Evolutionary conservation across 495 filamentous ascomycete genomes (phyloP).

Genomic region (Xylaria scruposa): DNA sequence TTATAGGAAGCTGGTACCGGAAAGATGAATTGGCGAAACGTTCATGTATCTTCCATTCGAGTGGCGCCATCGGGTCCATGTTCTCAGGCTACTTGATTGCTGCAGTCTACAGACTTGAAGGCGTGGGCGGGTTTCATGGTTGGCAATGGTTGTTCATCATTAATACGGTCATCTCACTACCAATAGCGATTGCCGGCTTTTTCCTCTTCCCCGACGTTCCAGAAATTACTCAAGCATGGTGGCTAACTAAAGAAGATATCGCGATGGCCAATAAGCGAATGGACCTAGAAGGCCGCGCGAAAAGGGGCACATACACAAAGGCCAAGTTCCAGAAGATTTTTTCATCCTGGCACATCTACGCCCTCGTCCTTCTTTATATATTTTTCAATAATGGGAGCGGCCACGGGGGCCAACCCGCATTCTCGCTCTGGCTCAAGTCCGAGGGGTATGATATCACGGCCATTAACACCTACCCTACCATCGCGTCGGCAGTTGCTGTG

Average conservation of each 20-base stretch:
- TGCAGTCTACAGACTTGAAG: slow-evolving; percentile 62
- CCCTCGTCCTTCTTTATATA: slow-evolving; percentile 46
- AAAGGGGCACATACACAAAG: slow-evolving; percentile 44
- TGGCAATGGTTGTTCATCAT: slow-evolving; percentile 61
- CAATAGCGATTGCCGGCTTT: slow-evolving; percentile 61
- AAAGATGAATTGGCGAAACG: slow-evolving; percentile 64
- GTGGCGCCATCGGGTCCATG: slow-evolving; percentile 59
- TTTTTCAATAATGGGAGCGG: slow-evolving; percentile 46
- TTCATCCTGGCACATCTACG: slow-evolving; percentile 52
- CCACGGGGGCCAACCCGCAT: slow-evolving; percentile 42
- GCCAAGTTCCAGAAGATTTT: slow-evolving; percentile 51
- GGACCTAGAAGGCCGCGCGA: slow-evolving; percentile 51
- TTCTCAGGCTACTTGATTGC: slow-evolving; percentile 67
- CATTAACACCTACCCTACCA: slow-evolving; percentile 55
- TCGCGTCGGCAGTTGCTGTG: slow-evolving; percentile 51
- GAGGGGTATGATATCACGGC: slow-evolving; percentile 44
- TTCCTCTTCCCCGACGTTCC: slow-evolving; percentile 68
- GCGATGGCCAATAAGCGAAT: slow-evolving; percentile 52
- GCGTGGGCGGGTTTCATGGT: slow-evolving; percentile 52
- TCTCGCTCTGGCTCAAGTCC: slow-evolving; percentile 46
- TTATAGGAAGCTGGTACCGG: slow-evolving; percentile 62
- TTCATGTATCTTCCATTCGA: slow-evolving; percentile 68
- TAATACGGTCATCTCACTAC: slow-evolving; percentile 53
- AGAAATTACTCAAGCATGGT: slow-evolving; percentile 63
- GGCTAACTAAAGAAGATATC: slow-evolving; percentile 48